phyloP scores from a whole-genome alignment of 371 early-diverging fungal genomes.

The Homolaphlyctis polyrhiza region DNA sequence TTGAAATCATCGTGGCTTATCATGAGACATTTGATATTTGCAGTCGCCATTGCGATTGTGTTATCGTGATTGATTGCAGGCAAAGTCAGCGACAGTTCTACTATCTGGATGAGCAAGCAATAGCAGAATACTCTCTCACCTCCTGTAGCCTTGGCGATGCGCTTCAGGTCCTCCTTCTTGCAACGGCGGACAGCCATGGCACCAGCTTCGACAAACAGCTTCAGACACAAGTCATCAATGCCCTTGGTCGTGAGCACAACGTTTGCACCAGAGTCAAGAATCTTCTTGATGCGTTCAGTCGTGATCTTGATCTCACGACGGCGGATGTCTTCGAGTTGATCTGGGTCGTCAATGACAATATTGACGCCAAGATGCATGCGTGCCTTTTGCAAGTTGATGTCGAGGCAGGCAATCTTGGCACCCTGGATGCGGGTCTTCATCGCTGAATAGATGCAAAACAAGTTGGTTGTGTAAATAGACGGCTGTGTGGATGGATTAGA shows the following conservation, averaged over 20 bases:
- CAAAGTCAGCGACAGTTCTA: constrained; percentile 96
- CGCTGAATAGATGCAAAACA: constrained; percentile 43
- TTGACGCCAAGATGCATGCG: constrained; percentile 98
- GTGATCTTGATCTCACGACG: constrained; percentile 95
- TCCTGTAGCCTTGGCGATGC: constrained; percentile 97
- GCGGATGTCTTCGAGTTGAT: constrained; percentile 97
- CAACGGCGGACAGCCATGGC: constrained; percentile 96
- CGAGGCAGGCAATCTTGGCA: constrained; percentile 98
- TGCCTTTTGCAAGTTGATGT: constrained; percentile 99
- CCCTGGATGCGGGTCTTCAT: constrained; percentile 84
- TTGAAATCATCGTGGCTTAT: constrained; percentile 86
- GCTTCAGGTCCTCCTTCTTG: constrained; percentile 95
- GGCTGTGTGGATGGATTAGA: background rate
- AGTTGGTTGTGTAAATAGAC: background rate
- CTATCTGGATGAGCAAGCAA: constrained; percentile 98
- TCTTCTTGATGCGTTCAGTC: constrained; percentile 92
- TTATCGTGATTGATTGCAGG: no score
- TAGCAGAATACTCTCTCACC: constrained; percentile 87
- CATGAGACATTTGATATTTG: background rate
- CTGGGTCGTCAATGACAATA: constrained; percentile 97
- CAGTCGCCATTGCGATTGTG: no score
- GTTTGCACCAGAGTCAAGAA: constrained; percentile 95
- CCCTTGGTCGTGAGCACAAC: constrained; percentile 99
- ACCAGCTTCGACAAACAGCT: constrained; percentile 95
- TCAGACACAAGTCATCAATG: constrained; percentile 98